Percentiles rank a stretch among this genome's conserved stretches.
phyloP scores from a whole-genome alignment of 176 grass and related monocot genomes.

The Panicum miliaceum region DNA sequence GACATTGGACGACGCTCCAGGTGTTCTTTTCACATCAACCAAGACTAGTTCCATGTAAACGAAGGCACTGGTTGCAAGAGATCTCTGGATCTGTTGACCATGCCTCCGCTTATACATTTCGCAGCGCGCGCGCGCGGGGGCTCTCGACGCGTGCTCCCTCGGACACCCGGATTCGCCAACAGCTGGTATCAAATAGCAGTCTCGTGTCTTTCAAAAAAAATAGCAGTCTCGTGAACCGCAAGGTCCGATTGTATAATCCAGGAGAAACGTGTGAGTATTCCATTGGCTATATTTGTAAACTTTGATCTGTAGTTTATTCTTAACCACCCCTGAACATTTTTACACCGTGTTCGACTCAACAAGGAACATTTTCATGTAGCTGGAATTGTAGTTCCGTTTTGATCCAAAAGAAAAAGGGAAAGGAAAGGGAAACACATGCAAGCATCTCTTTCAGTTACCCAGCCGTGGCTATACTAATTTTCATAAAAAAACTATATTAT shows the following conservation, averaged over 20 bases:
- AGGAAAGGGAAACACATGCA: not conserved
- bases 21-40: not conserved
- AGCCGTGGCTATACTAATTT: not conserved
- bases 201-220: conserved; percentile 43
- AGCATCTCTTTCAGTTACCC: not conserved
- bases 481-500: not conserved
- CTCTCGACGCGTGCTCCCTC: conserved; percentile 28
- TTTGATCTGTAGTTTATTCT: not conserved
- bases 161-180: conserved; percentile 38
- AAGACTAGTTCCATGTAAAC: conserved; percentile 30
- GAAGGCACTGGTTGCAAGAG: not conserved
- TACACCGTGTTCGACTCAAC: not conserved
- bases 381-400: not conserved
- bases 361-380: not conserved
- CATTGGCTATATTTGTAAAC: not conserved
- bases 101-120: not conserved
- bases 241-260: conserved; percentile 27
- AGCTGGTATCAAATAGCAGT: conserved; percentile 16
- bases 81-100: not conserved
- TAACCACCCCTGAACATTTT: not conserved
- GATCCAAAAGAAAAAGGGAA: not conserved
- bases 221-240: conserved; percentile 33
- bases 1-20: not conserved
- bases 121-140: not conserved
- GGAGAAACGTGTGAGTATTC: conserved; percentile 35